A percentile compares a stretch with the other conserved stretches of the same genome.
phyloP scores from a whole-genome alignment of 176 grass and related monocot genomes.

The Chloris gayana region DNA sequence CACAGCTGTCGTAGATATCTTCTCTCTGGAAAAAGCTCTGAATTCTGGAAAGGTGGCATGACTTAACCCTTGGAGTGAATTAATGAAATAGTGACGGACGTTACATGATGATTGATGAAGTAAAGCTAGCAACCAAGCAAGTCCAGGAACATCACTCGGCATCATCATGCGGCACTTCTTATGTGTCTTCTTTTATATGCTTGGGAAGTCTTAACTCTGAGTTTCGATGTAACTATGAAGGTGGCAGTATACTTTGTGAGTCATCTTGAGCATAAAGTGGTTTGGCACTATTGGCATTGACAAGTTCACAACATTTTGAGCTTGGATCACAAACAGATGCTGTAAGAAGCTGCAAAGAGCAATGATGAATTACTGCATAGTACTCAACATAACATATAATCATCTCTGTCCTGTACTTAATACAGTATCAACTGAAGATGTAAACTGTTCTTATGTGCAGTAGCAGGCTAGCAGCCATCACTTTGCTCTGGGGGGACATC shows the following conservation, averaged over 20 bases:
- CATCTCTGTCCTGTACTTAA: conserved; percentile 14
- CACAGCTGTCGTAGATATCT: background rate
- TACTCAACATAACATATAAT: background rate
- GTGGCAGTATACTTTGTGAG: background rate
- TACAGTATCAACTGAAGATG: conserved; percentile 23
- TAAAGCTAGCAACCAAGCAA: conserved; percentile 30
- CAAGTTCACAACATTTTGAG: conserved; percentile 4
- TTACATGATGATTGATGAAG: background rate
- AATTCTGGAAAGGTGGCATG: conserved; percentile 20
- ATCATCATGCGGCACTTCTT: background rate
- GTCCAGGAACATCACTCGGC: conserved; percentile 48
- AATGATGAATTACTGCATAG: background rate
- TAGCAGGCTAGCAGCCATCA: conserved; percentile 6
- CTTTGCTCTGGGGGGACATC: conserved; percentile 28
- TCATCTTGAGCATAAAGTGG: background rate
- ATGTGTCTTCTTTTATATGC: background rate
- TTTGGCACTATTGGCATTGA: background rate
- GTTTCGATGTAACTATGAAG: background rate
- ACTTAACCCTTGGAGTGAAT: background rate
- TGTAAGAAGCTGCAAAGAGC: background rate
- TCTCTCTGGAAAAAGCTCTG: conserved; percentile 28
- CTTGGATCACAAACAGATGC: background rate
- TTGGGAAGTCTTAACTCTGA: background rate
- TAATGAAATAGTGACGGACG: conserved; percentile 1
- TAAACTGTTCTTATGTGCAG: too few species aligned